These are phyloP conservation scores for Corynespora cassiicola DNA, from an alignment of 2,329 filamentous ascomycete genomes.

Conservation along the genomic window DNA sequence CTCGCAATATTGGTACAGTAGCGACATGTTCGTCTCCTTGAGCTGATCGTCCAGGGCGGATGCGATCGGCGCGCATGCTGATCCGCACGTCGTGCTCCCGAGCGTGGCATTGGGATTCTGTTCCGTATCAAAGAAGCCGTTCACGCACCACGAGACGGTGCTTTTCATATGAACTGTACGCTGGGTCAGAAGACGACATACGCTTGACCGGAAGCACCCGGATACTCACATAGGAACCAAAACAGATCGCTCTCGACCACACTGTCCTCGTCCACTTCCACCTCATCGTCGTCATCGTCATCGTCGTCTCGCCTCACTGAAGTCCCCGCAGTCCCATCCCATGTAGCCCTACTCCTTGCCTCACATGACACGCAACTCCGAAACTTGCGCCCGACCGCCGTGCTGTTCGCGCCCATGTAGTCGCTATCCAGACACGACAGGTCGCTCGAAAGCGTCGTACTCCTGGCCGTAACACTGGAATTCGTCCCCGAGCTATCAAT, in stretches of 20 bases:
- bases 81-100: constrained; percentile 1
- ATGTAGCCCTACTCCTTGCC: constrained; percentile 1
- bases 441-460: constrained; percentile 4
- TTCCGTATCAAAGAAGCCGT: constrained; percentile 4
- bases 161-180: constrained; percentile 9
- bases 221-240: constrained; percentile 10
- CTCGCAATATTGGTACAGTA: no score
- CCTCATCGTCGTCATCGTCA: no score
- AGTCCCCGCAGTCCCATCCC: no score
- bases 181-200: not conserved
- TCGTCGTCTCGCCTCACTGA: no score
- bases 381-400: constrained; percentile 9
- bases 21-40: no score
- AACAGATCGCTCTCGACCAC: constrained; percentile 7
- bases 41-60: no score
- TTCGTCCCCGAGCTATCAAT: constrained; percentile 4
- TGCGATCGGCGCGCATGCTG: constrained; percentile 2
- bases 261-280: not conserved
- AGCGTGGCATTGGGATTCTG: constrained; percentile 7
- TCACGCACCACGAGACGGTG: constrained; percentile 9
- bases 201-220: not conserved
- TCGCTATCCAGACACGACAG: constrained; percentile 8
- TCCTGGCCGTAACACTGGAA: constrained; percentile 1
- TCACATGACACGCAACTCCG: constrained; percentile 6
- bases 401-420: constrained; percentile 5